Percentiles rank a stretch among this genome's conserved stretches.
Conservation (phyloP, 2,329 filamentous ascomycete species). For the Fusarium sororula region DNA sequence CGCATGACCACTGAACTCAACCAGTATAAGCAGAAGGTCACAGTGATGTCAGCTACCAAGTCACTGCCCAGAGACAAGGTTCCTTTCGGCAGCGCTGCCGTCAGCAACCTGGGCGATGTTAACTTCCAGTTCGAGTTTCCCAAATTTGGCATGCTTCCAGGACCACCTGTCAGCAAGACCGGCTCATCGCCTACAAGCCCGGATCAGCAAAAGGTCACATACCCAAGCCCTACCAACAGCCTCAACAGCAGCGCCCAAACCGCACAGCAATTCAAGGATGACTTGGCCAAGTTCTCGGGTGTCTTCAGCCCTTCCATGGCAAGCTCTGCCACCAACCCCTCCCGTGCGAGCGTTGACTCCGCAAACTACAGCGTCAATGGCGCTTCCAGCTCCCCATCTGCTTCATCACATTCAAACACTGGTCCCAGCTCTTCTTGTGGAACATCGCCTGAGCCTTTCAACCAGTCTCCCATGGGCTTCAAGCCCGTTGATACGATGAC, state of each 20-base stretch:
- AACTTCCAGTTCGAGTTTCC: slow-evolving; percentile 97
- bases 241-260: slow-evolving; percentile 41
- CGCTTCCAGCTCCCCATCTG: slow-evolving; percentile 71
- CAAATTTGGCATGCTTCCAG: slow-evolving; percentile 82
- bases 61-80: slow-evolving; percentile 52
- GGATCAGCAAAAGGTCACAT: slow-evolving; percentile 32
- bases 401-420: slow-evolving; percentile 68
- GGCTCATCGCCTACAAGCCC: slow-evolving; percentile 48
- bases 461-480: slow-evolving; percentile 73
- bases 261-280: slow-evolving; percentile 54
- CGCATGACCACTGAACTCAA: slow-evolving; percentile 84
- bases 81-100: slow-evolving; percentile 55
- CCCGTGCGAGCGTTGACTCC: slow-evolving; percentile 62
- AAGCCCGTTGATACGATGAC: slow-evolving; percentile 71
- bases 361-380: slow-evolving; percentile 56
- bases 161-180: slow-evolving; percentile 49
- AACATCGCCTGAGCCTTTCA: slow-evolving; percentile 80
- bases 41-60: slow-evolving; percentile 58
- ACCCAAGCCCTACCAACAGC: slow-evolving; percentile 44
- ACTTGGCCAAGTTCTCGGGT: slow-evolving; percentile 64
- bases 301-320: slow-evolving; percentile 67
- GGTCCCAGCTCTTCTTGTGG: slow-evolving; percentile 74
- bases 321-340: slow-evolving; percentile 57
- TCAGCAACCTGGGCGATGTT: slow-evolving; percentile 73
- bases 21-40: slow-evolving; percentile 89